Percentiles rank a stretch among this genome's conserved stretches.
phyloP scores from a whole-genome alignment of 169 alveolate genomes.

The Theileria luwenshuni region DNA sequence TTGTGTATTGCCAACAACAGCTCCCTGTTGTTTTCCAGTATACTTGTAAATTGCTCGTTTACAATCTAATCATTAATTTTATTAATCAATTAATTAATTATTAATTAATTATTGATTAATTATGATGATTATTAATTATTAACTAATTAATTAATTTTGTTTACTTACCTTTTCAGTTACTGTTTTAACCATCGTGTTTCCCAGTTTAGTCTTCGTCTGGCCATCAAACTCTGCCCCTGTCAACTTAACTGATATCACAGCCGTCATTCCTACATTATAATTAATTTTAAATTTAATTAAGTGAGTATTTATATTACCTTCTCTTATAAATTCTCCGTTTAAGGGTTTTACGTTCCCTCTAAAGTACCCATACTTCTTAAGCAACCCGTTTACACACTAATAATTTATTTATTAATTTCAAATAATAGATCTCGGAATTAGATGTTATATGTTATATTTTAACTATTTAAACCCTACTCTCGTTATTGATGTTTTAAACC shows the following conservation, averaged over 20 bases:
- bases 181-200: conserved; percentile 71
- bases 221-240: conserved; percentile 85
- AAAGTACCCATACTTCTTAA: conserved; percentile 52
- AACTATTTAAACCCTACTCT: conserved; percentile 60
- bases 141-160: background rate
- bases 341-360: conserved; percentile 54
- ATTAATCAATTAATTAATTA: no score
- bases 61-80: conserved; percentile 49
- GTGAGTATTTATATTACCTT: conserved; percentile 30
- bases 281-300: background rate
- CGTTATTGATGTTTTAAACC: conserved; percentile 76
- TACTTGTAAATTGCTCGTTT: conserved; percentile 70
- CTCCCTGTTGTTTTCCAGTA: conserved; percentile 75
- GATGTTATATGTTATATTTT: no score
- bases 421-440: no score
- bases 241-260: conserved; percentile 76
- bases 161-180: conserved; percentile 66
- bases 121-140: no score
- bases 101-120: no score
- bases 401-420: conserved; percentile 20
- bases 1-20: conserved; percentile 69
- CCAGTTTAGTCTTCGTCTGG: conserved; percentile 83
- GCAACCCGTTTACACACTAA: conserved; percentile 67
- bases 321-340: conserved; percentile 78
- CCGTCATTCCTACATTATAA: conserved; percentile 69